Conservation (phyloP, 164 flowering plant species). For the Annona cherimola region DNA sequence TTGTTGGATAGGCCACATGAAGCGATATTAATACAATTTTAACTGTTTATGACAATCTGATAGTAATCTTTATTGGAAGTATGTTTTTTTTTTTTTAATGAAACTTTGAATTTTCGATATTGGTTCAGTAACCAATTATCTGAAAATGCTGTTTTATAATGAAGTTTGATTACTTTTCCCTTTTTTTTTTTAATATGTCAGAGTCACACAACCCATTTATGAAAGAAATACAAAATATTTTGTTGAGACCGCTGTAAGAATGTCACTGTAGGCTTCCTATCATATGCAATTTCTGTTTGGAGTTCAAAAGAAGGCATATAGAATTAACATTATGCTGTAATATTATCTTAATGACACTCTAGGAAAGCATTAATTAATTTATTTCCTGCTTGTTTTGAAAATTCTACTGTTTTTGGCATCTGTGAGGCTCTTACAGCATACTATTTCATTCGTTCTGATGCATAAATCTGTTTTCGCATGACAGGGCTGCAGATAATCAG, state of each 20-base stretch:
- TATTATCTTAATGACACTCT: neutral
- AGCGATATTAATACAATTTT: no score
- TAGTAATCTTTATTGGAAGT: no score
- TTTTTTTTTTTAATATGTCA: no score
- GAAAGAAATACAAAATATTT: no score
- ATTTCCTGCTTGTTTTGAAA: neutral
- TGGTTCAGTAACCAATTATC: no score
- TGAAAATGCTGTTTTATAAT: no score
- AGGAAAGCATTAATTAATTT: neutral
- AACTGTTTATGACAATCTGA: no score
- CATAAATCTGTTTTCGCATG: constrained; percentile 8
- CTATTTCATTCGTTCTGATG: constrained; percentile 1
- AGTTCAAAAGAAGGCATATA: neutral
- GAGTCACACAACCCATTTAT: no score
- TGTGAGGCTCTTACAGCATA: neutral
- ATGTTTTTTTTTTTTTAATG: no score
- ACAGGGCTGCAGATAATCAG: constrained; percentile 98
- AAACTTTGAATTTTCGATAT: no score
- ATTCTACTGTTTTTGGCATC: neutral
- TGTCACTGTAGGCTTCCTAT: neutral
- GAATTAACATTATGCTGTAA: neutral
- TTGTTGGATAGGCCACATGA: no score
- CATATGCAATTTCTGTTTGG: neutral
- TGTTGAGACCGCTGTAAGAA: neutral
- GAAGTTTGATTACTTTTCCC: no score